Evolutionary conservation across 495 filamentous ascomycete species (phyloP).

Genomic region (Penicillium manginii): DNA sequence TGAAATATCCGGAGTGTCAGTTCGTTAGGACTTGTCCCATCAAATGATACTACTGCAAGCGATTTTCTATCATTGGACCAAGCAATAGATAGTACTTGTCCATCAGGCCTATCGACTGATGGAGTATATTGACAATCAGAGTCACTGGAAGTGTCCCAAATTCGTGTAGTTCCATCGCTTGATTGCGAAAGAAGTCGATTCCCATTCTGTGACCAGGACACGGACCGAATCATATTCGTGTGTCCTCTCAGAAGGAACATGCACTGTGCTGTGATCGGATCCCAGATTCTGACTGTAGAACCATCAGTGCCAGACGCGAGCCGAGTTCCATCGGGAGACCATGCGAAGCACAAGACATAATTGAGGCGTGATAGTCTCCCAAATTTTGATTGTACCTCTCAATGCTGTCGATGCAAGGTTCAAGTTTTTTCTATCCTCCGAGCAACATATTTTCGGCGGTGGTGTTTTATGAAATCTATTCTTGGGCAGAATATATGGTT

Average conservation of each 20-base stretch:
- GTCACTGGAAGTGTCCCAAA: conserved; percentile 30
- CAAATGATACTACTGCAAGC: no score
- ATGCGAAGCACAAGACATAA: not conserved
- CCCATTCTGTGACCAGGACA: not conserved
- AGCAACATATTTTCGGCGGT: no score
- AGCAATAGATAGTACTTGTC: not conserved
- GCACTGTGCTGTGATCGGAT: not conserved
- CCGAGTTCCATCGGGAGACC: not conserved
- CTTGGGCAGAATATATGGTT: no score
- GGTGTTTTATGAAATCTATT: no score
- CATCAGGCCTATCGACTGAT: not conserved
- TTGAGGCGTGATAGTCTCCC: no score
- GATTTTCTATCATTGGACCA: no score
- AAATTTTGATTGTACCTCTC: no score
- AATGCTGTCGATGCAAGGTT: no score
- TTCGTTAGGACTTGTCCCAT: no score
- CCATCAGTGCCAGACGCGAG: not conserved
- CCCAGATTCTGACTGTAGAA: not conserved
- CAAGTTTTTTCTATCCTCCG: no score
- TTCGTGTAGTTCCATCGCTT: conserved; percentile 29
- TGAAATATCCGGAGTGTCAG: no score
- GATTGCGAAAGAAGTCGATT: conserved; percentile 35
- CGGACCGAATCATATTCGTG: not conserved
- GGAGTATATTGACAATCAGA: not conserved
- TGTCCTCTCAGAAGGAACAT: conserved; percentile 3